These are phyloP conservation scores for Panicum miliaceum DNA, from an alignment of 176 grass and related monocot genomes.

Conservation along the genomic window DNA sequence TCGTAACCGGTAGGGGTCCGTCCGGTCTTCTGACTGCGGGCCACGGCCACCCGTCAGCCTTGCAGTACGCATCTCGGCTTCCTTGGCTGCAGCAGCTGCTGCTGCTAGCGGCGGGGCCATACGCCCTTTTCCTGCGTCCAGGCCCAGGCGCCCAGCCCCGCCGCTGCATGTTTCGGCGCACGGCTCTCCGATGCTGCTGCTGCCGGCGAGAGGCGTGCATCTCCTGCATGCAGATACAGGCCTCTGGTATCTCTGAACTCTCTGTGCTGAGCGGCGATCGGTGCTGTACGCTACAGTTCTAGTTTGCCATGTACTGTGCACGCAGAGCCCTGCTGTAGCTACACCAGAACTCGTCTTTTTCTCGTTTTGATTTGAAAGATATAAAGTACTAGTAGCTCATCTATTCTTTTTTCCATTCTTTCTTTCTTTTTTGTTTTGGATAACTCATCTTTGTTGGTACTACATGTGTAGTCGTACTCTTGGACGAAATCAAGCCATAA, in stretches of 20 bases:
- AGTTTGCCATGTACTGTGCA: not conserved
- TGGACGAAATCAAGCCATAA: not conserved
- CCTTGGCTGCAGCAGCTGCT: not conserved
- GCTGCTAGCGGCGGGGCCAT: slow-evolving; percentile 25
- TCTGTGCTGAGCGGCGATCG: not conserved
- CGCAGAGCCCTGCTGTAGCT: not conserved
- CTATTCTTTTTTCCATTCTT: not conserved
- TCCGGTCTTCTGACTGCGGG: not conserved
- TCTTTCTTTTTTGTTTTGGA: too few relatives aligned
- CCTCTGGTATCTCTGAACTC: slow-evolving; percentile 15
- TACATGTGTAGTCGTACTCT: not conserved
- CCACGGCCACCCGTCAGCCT: not conserved
- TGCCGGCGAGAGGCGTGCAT: not conserved
- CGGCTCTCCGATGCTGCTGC: not conserved
- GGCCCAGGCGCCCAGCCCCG: too few relatives aligned
- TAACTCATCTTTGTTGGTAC: too few relatives aligned
- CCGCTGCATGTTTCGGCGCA: not conserved
- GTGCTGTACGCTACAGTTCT: slow-evolving; percentile 11
- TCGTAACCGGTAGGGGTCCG: slow-evolving; percentile 8
- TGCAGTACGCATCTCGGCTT: not conserved
- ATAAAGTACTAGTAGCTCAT: not conserved
- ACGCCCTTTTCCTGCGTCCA: not conserved
- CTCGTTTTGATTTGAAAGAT: too few relatives aligned
- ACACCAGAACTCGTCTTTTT: not conserved
- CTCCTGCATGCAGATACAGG: not conserved